Evolutionary conservation across 179 eudicot species (phyloP).

Genomic region (Beta lomatogona): DNA sequence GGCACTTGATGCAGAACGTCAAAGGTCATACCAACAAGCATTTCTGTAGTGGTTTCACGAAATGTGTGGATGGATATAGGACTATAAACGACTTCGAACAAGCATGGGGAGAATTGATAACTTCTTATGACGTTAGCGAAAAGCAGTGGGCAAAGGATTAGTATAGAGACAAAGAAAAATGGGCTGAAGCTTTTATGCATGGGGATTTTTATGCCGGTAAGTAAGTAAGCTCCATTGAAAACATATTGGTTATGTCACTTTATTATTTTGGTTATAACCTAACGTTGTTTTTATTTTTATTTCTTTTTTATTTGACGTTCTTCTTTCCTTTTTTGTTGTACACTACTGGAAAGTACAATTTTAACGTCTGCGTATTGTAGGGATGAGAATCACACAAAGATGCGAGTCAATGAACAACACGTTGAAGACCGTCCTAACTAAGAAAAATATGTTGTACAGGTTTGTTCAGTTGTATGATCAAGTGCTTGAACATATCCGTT

Average conservation of each 20-base stretch:
- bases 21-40: background rate
- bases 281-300: no score
- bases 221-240: background rate
- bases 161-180: background rate
- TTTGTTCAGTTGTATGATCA: background rate
- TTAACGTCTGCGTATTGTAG: background rate
- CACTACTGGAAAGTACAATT: background rate
- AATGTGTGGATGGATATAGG: background rate
- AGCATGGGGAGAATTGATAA: background rate
- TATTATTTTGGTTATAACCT: no score
- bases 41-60: background rate
- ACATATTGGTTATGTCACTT: no score
- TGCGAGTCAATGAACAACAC: background rate
- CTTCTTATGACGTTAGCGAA: background rate
- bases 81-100: background rate
- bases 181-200: background rate
- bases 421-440: background rate
- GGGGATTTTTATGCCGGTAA: background rate
- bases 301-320: no score
- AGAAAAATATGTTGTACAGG: background rate
- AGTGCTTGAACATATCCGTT: background rate
- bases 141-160: background rate
- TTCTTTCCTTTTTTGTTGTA: background rate
- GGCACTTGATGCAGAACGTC: background rate
- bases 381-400: background rate